Evolutionary conservation across 2,329 filamentous ascomycete species (phyloP).

Genomic region (Cladosporium colombiae): DNA sequence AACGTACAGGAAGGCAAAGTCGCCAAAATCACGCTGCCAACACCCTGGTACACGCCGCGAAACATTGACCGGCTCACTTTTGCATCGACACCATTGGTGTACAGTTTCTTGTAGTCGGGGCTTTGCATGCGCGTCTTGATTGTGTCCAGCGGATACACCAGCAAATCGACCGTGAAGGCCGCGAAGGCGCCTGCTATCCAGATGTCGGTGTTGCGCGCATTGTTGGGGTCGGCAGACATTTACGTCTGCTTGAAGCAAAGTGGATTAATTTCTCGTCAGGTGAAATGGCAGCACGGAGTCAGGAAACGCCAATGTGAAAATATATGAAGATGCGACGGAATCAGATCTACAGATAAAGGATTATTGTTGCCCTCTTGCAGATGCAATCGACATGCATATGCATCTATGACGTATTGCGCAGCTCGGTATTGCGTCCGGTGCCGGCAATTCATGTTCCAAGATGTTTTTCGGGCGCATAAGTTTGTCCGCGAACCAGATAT

Average conservation of each 20-base stretch:
- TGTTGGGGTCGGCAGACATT: slow-evolving; percentile 34
- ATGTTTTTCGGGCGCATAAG: not conserved
- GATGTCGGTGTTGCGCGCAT: slow-evolving; percentile 34
- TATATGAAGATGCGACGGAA: not conserved
- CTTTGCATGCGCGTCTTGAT: slow-evolving; percentile 85
- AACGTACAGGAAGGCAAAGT: slow-evolving; percentile 78
- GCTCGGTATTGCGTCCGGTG: not conserved
- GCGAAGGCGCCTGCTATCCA: slow-evolving; percentile 72
- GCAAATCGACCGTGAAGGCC: slow-evolving; percentile 80
- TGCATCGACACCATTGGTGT: slow-evolving; percentile 58
- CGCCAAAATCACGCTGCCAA: slow-evolving; percentile 80
- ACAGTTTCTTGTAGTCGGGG: slow-evolving; percentile 69
- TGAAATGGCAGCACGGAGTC: not conserved
- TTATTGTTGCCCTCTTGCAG: not conserved
- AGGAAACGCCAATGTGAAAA: not conserved
- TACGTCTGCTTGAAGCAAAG: slow-evolving; percentile 11
- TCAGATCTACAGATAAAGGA: slow-evolving; percentile 16
- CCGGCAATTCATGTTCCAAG: not conserved
- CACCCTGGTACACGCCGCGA: slow-evolving; percentile 79
- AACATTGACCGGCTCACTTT: slow-evolving; percentile 60
- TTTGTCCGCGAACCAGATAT: not conserved
- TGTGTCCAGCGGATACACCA: slow-evolving; percentile 87
- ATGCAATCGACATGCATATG: slow-evolving; percentile 1
- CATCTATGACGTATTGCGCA: slow-evolving; percentile 3
- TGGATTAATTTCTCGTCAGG: not conserved